These are phyloP conservation scores for Zizania palustris DNA, from an alignment of 202 grass and related monocot species.

Conservation along the genomic window DNA sequence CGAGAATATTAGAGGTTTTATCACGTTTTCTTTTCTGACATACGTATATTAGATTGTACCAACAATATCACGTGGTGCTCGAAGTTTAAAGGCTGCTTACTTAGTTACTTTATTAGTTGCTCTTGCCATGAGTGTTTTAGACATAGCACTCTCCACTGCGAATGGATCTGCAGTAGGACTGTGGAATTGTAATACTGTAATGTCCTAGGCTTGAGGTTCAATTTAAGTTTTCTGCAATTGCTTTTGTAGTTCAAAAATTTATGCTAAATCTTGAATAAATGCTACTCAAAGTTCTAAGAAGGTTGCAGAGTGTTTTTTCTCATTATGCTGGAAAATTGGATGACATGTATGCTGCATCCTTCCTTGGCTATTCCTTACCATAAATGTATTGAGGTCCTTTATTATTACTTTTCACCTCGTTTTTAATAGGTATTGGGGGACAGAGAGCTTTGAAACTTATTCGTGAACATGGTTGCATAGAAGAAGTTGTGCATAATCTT, in stretches of 20 bases:
- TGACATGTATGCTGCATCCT: conserved; percentile 34
- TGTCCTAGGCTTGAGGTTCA: conserved; percentile 1
- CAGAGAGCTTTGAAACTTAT: conserved; percentile 95
- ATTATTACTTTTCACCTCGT: conserved; percentile 9
- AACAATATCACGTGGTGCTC: conserved; percentile 10
- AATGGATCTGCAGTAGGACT: conserved; percentile 22
- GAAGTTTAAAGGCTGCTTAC: conserved; percentile 19
- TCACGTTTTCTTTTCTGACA: conserved; percentile 14
- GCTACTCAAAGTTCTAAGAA: conserved; percentile 25
- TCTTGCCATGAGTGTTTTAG: conserved; percentile 30
- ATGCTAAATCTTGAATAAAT: conserved; percentile 26
- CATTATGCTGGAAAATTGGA: conserved; percentile 22
- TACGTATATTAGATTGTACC: conserved; percentile 24
- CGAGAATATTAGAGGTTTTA: conserved; percentile 82
- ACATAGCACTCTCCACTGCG: neutral
- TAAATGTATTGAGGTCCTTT: conserved; percentile 18
- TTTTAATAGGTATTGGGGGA: conserved; percentile 79
- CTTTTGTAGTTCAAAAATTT: conserved; percentile 5
- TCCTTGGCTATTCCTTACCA: neutral
- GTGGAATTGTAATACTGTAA: conserved; percentile 18
- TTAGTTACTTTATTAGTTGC: conserved; percentile 37
- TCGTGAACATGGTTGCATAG: conserved; percentile 78
- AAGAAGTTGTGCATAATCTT: conserved; percentile 88
- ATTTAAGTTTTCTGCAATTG: conserved; percentile 15
- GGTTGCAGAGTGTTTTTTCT: conserved; percentile 20